Evolutionary conservation across 805 yeast species (phyloP).

Genomic region (Saccharomycopsis fibuligera): DNA sequence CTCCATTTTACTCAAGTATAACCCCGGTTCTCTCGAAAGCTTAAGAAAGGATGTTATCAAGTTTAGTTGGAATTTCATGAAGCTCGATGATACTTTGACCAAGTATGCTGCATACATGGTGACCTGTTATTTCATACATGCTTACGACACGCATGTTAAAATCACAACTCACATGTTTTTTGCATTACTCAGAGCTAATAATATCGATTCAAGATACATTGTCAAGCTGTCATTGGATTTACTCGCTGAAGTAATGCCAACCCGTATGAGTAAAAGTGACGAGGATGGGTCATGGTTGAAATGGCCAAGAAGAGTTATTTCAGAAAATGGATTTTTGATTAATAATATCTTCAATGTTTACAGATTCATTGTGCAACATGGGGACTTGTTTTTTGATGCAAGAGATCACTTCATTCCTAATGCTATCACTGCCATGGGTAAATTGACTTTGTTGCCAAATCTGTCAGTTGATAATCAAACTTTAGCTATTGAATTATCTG

Average conservation of each 20-base stretch:
- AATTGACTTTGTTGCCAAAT: conserved; percentile 69
- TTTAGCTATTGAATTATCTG: conserved; percentile 85
- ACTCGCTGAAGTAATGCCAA: conserved; percentile 79
- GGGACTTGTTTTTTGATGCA: conserved; percentile 79
- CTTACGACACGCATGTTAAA: conserved; percentile 82
- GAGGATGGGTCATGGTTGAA: conserved; percentile 66
- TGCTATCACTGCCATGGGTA: conserved; percentile 88
- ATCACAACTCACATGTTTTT: conserved; percentile 90
- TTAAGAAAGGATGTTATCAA: conserved; percentile 78
- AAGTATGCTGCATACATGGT: conserved; percentile 91
- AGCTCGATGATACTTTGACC: conserved; percentile 78
- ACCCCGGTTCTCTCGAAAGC: conserved; percentile 53
- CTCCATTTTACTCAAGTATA: conserved; percentile 63
- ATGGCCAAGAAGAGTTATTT: conserved; percentile 90
- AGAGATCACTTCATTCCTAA: conserved; percentile 86
- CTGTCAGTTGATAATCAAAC: conserved; percentile 77
- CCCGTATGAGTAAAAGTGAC: conserved; percentile 50
- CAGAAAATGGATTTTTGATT: conserved; percentile 59
- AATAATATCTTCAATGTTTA: conserved; percentile 85
- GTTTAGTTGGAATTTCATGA: conserved; percentile 90
- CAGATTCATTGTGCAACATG: conserved; percentile 80
- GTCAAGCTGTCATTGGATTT: conserved; percentile 84
- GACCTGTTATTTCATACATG: conserved; percentile 77
- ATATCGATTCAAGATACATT: conserved; percentile 73
- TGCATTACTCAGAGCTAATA: conserved; percentile 78